phyloP scores from a whole-genome alignment of 2,329 filamentous ascomycete species.

The Zymoseptoria pseudotritici region DNA sequence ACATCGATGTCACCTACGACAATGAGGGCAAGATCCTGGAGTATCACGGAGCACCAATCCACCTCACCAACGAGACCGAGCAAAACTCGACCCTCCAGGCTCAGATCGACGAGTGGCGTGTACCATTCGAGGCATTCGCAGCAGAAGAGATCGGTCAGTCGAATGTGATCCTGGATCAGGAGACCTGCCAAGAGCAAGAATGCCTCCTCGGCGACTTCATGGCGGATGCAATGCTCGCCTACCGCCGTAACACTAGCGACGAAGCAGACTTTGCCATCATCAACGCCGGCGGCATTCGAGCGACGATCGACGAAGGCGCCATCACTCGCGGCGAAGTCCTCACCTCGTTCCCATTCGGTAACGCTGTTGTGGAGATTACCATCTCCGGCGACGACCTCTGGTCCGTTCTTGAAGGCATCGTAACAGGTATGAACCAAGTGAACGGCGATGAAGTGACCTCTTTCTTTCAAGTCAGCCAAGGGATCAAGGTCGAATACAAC shows the following conservation, averaged over 20 bases:
- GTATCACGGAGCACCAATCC: slow-evolving; percentile 58
- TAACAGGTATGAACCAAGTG: slow-evolving; percentile 48
- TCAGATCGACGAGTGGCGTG: slow-evolving; percentile 52
- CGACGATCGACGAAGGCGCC: slow-evolving; percentile 53
- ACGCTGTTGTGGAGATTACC: slow-evolving; percentile 53
- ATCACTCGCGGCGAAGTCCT: slow-evolving; percentile 58
- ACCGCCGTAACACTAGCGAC: slow-evolving; percentile 45
- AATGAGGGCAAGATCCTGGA: slow-evolving; percentile 52
- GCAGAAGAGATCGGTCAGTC: slow-evolving; percentile 50
- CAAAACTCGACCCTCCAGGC: slow-evolving; percentile 51
- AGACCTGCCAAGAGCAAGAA: slow-evolving; percentile 50
- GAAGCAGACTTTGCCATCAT: slow-evolving; percentile 51
- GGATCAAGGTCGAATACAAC: slow-evolving; percentile 53
- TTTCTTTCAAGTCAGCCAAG: slow-evolving; percentile 54
- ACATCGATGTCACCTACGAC: slow-evolving; percentile 60
- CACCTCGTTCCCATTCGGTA: slow-evolving; percentile 59
- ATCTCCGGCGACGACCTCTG: slow-evolving; percentile 49
- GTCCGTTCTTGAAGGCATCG: slow-evolving; percentile 52
- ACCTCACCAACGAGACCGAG: slow-evolving; percentile 53
- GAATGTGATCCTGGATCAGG: slow-evolving; percentile 52
- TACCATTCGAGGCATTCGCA: slow-evolving; percentile 54
- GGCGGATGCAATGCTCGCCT: slow-evolving; percentile 53
- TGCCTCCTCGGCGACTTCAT: slow-evolving; percentile 42
- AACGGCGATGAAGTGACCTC: slow-evolving; percentile 49
- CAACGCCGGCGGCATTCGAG: slow-evolving; percentile 58